Evolutionary conservation across 1,139 yeast genomes (phyloP).

Genomic region (Suzukiozyma palmioleophila): DNA sequence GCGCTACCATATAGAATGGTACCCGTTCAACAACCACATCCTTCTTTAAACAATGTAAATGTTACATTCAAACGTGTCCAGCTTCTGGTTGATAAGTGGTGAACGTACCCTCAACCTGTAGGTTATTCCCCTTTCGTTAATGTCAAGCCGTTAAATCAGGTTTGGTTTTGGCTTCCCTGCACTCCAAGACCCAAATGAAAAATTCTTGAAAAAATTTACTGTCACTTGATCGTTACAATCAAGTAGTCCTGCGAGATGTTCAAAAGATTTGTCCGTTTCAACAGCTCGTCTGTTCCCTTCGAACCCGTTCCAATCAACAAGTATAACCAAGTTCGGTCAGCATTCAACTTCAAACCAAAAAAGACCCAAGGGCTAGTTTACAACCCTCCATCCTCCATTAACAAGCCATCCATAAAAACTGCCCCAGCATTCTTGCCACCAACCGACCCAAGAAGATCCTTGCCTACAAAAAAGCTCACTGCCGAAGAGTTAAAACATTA

Average conservation of each 20-base stretch:
- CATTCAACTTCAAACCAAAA: conserved; percentile 41
- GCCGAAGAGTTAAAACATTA: conserved; percentile 46
- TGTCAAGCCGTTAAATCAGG: too few relatives aligned
- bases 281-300: conserved; percentile 18
- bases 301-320: conserved; percentile 37
- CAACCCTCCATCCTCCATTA: conserved; percentile 33
- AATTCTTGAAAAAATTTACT: too few relatives aligned
- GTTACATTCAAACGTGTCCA: too few relatives aligned
- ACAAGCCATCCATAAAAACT: conserved; percentile 37
- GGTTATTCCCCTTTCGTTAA: too few relatives aligned
- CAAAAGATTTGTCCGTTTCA: conserved; percentile 11
- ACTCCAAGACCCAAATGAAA: too few relatives aligned
- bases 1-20: too few relatives aligned
- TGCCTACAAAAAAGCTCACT: conserved; percentile 22
- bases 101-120: too few relatives aligned
- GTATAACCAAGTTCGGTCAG: conserved; percentile 35
- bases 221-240: too few relatives aligned
- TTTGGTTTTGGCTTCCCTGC: too few relatives aligned
- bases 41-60: too few relatives aligned
- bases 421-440: conserved; percentile 72
- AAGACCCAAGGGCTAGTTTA: conserved; percentile 36
- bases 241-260: conserved; percentile 5
- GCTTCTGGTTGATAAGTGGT: too few relatives aligned
- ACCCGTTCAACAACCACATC: too few relatives aligned
- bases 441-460: conserved; percentile 52